Evolutionary conservation across 202 grass and related monocot genomes (phyloP), one percentile per base, ranked within the genome.

Genomic region (Eragrostis tef): DNA sequence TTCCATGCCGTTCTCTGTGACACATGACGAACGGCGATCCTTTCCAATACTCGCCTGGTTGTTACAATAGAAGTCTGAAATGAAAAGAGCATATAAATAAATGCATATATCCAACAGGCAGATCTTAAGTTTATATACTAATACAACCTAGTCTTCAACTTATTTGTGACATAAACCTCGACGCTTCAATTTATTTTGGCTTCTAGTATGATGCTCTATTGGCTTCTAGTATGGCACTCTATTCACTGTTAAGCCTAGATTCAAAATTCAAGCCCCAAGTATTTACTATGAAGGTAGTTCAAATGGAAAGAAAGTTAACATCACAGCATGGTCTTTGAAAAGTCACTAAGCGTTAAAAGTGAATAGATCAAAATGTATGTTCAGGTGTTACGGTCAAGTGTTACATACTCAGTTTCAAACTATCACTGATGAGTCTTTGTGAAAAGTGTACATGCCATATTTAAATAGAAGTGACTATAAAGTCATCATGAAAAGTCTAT

Each of bases 1-100:
- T 99, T 99, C 96, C 96, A 99, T 87, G 96, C 93, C 78, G 92
- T 95, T 93, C 96, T 95, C 47, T 73, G 78, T 67, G 96, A 99
- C 85, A 99, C 85, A 87, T 87, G 67, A 71, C 75, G 45, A 85
- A 93, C 89, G 2, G 17, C 80, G 83, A 95, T 83, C 81, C 96
- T 91, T 95, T 99, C 90, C 70, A 99, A 74, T 69, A 93, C 83
- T 73, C 93, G 70, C 81, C 93, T 99, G 25, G 90, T 99, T 43
- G 96, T 99, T 49, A 96, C 96, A 77, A 93, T 79, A 67, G 90
- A 72, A 91, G 77, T 90, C 96, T 98, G 88, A 84, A 81, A 90
- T 85, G 34, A 59, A 71, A 51, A 81, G 27, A 79, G 21, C 17
- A 84, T 80, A 58, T 69, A 54, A 80, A 7, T 50, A 7, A 67